These are phyloP conservation scores for Apiospora sp. DNA, from an alignment of 2,329 filamentous ascomycete genomes.

Conservation along the genomic window DNA sequence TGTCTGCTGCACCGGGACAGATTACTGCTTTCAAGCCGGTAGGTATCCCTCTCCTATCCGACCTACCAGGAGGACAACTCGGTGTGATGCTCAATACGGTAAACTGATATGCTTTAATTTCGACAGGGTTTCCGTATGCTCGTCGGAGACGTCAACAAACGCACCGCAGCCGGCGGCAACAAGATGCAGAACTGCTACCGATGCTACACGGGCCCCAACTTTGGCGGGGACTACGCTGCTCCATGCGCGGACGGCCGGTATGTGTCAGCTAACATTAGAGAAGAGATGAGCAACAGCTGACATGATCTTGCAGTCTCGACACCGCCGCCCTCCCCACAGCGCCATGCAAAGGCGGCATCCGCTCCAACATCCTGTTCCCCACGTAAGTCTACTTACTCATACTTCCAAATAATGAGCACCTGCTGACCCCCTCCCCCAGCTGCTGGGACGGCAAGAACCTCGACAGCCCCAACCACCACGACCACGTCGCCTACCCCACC, in stretches of 20 bases:
- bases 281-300: background rate
- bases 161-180: conserved; percentile 29
- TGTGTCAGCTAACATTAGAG: conserved; percentile 30
- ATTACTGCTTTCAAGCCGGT: conserved; percentile 54
- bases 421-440: background rate
- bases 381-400: conserved; percentile 45
- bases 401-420: background rate
- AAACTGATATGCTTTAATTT: background rate
- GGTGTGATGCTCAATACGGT: too few relatives aligned
- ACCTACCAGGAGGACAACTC: background rate
- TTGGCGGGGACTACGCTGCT: conserved; percentile 36
- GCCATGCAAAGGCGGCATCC: conserved; percentile 57
- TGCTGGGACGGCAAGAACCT: conserved; percentile 69
- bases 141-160: conserved; percentile 47
- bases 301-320: conserved; percentile 41
- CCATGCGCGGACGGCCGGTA: conserved; percentile 40
- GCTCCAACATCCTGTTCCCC: conserved; percentile 62
- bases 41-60: conserved; percentile 24
- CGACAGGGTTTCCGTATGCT: conserved; percentile 56
- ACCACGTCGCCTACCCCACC: conserved; percentile 62
- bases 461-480: conserved; percentile 62
- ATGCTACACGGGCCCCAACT: conserved; percentile 41
- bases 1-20: conserved; percentile 41
- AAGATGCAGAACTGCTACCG: conserved; percentile 44
- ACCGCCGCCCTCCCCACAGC: conserved; percentile 57